Conservation (phyloP, 306 rosid genomes). For the Lagenaria siceraria region DNA sequence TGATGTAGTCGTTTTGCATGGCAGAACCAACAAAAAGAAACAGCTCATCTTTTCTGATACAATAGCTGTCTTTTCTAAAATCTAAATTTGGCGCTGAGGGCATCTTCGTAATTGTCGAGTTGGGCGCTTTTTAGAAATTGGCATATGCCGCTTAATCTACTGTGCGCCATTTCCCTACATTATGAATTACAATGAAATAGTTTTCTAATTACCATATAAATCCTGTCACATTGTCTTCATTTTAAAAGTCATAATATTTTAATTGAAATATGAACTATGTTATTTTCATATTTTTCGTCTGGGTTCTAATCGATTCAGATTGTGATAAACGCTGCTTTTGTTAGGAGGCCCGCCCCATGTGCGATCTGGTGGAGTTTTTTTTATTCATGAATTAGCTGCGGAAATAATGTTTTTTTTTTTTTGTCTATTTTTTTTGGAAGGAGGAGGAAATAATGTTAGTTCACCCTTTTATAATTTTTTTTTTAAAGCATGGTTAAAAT, state of each 20-base stretch:
- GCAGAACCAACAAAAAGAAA: constrained; percentile 20
- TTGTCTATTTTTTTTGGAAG: neutral
- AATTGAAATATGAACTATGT: neutral
- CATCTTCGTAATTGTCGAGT: constrained; percentile 15
- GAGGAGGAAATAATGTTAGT: neutral
- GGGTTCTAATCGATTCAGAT: neutral
- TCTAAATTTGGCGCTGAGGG: constrained; percentile 18
- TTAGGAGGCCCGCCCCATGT: constrained; percentile 5
- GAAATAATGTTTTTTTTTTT: neutral
- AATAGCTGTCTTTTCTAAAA: constrained; percentile 26
- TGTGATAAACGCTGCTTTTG: neutral
- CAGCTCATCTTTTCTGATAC: constrained; percentile 14
- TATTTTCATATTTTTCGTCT: neutral
- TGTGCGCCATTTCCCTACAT: neutral
- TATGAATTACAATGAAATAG: neutral
- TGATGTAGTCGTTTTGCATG: constrained; percentile 5
- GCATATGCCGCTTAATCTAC: neutral
- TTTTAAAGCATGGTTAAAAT: no score
- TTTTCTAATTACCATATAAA: neutral
- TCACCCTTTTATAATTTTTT: no score
- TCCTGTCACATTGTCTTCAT: neutral
- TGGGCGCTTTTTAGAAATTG: constrained; percentile 18
- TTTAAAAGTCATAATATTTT: neutral
- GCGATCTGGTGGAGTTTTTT: neutral
- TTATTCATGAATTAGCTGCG: neutral